A percentile compares a stretch with the other conserved stretches of the same genome.
Evolutionary conservation across 352 stramenopile species (phyloP).

Genomic region (Sclerospora graminicola): DNA sequence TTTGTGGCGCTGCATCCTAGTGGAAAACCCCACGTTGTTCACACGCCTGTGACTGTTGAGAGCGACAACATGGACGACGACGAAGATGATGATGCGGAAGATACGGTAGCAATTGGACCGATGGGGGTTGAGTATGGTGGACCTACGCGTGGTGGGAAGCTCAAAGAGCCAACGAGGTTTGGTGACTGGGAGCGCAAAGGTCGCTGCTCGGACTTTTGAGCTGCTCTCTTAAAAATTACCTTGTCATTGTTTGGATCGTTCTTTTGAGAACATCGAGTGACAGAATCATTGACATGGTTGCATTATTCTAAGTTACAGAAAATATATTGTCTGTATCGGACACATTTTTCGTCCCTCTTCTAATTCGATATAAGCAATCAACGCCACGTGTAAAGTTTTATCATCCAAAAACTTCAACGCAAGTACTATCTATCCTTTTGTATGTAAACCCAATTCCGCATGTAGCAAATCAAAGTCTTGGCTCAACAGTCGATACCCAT

Average conservation of each 20-base stretch:
- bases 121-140: constrained; percentile 89
- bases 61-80: constrained; percentile 14
- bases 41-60: constrained; percentile 5
- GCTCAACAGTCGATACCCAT: neutral
- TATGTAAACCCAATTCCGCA: constrained; percentile 5
- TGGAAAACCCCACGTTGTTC: constrained; percentile 14
- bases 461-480: neutral
- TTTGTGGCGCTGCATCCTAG: constrained; percentile 25
- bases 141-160: constrained; percentile 85
- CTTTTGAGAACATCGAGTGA: too few species aligned
- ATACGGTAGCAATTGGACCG: constrained; percentile 90
- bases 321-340: too few species aligned
- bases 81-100: constrained; percentile 87
- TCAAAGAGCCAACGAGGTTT: constrained; percentile 93
- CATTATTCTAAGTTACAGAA: too few species aligned
- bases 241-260: too few species aligned
- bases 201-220: constrained; percentile 92
- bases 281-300: too few species aligned
- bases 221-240: neutral
- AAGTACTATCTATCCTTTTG: neutral
- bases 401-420: constrained; percentile 1
- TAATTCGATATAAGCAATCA: constrained; percentile 1
- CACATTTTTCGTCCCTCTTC: neutral
- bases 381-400: neutral
- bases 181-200: constrained; percentile 98